Percentiles rank a stretch among this genome's conserved stretches.
Conservation (phyloP, 495 filamentous ascomycete species). For the Glutinoglossum americanum region DNA sequence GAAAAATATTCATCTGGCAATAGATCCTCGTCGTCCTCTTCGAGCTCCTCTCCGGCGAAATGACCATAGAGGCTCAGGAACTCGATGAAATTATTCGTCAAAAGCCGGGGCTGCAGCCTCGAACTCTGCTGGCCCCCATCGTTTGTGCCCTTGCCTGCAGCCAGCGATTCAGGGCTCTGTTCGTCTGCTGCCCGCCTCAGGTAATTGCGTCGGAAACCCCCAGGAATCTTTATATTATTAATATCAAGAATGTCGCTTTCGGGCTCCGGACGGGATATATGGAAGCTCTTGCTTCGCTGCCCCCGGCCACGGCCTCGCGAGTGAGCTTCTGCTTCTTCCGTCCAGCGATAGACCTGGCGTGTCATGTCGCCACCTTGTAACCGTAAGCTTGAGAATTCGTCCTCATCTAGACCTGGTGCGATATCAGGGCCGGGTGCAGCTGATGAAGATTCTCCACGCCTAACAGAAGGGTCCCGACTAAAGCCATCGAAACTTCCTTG, state of each 20-base stretch:
- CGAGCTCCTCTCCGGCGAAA: slow-evolving; percentile 87
- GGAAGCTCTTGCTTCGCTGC: slow-evolving; percentile 70
- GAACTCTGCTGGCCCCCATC: slow-evolving; percentile 14
- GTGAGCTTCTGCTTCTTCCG: slow-evolving; percentile 50
- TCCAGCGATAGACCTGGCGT: slow-evolving; percentile 82
- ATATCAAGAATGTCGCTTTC: slow-evolving; percentile 67
- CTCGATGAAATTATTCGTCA: slow-evolving; percentile 84
- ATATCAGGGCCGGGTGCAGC: slow-evolving; percentile 21
- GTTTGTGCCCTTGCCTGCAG: slow-evolving; percentile 17
- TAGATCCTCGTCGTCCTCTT: slow-evolving; percentile 82
- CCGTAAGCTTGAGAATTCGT: slow-evolving; percentile 80
- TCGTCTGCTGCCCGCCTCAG: slow-evolving; percentile 45
- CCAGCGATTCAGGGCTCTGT: slow-evolving; percentile 25
- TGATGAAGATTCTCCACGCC: background rate
- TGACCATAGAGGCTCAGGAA: slow-evolving; percentile 89
- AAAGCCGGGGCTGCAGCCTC: slow-evolving; percentile 30
- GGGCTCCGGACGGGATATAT: slow-evolving; percentile 47
- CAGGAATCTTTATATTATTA: slow-evolving; percentile 69
- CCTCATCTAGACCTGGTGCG: slow-evolving; percentile 33
- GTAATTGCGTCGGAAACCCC: slow-evolving; percentile 81
- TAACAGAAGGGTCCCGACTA: slow-evolving; percentile 6
- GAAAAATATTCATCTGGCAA: slow-evolving; percentile 70
- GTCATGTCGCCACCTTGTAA: slow-evolving; percentile 90
- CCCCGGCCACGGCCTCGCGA: slow-evolving; percentile 30
- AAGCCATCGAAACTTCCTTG: background rate